These are phyloP conservation scores for Boletus eberwhitei DNA, from an alignment of 768 basidiomycete genomes.

Conservation along the genomic window DNA sequence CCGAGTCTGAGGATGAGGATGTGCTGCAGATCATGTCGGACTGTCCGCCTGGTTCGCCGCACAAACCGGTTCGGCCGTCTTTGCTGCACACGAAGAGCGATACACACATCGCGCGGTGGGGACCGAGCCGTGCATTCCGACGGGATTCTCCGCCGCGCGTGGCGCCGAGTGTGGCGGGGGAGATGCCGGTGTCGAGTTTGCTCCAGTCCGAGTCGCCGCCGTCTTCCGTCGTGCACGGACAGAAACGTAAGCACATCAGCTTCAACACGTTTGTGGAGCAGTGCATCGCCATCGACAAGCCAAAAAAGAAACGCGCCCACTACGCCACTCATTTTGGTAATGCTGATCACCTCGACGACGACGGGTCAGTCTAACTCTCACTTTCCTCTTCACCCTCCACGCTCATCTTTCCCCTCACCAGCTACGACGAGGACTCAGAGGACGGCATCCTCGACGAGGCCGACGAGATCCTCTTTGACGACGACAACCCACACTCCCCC, in stretches of 20 bases:
- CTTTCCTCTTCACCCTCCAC: neutral
- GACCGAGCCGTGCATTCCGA: slow-evolving; percentile 43
- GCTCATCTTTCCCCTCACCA: slow-evolving; percentile 22
- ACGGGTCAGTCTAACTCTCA: slow-evolving; percentile 57
- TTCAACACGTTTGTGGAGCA: slow-evolving; percentile 99
- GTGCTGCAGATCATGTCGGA: slow-evolving; percentile 18
- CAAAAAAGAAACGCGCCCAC: slow-evolving; percentile 35
- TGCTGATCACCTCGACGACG: slow-evolving; percentile 44
- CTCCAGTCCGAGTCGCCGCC: slow-evolving; percentile 21
- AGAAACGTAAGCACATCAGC: slow-evolving; percentile 84
- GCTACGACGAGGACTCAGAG: slow-evolving; percentile 71
- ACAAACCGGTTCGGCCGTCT: slow-evolving; percentile 41
- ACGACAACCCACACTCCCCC: slow-evolving; percentile 11
- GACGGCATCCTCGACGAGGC: slow-evolving; percentile 50
- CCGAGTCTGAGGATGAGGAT: slow-evolving; percentile 51
- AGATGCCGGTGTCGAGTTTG: slow-evolving; percentile 8
- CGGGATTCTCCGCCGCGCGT: slow-evolving; percentile 74
- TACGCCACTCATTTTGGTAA: slow-evolving; percentile 23
- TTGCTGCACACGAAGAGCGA: slow-evolving; percentile 87
- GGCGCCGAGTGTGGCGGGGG: neutral
- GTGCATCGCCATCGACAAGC: slow-evolving; percentile 86
- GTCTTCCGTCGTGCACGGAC: slow-evolving; percentile 15
- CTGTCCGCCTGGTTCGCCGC: slow-evolving; percentile 10
- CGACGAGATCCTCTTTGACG: slow-evolving; percentile 34
- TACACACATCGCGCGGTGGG: slow-evolving; percentile 67